These are phyloP conservation scores for Pneumocystis carinii DNA, from an alignment of 1,139 yeast species.

Conservation along the genomic window DNA sequence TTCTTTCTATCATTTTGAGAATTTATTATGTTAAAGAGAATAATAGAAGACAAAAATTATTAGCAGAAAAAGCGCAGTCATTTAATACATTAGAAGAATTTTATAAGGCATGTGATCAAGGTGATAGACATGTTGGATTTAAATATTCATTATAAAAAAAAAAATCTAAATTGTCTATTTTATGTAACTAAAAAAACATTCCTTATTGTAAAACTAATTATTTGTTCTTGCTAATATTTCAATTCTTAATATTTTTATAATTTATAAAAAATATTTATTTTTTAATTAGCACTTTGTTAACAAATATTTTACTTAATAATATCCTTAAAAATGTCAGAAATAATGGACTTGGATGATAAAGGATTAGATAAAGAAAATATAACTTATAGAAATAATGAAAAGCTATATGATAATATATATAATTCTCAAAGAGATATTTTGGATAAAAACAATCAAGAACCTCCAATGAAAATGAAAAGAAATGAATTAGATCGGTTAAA, in stretches of 20 bases:
- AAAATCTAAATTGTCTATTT: too few relatives aligned
- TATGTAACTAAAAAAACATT: too few relatives aligned
- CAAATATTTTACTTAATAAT: too few relatives aligned
- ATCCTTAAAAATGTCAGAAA: too few relatives aligned
- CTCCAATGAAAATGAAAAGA: not conserved
- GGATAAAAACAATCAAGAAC: not conserved
- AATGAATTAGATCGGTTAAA: not conserved
- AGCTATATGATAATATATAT: not conserved
- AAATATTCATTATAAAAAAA: too few relatives aligned
- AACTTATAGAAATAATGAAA: not conserved
- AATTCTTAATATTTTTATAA: too few relatives aligned
- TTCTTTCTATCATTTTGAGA: not conserved
- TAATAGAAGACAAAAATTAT: not conserved
- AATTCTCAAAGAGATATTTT: not conserved
- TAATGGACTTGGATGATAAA: not conserved
- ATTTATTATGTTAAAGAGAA: not conserved
- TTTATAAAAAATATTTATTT: too few relatives aligned
- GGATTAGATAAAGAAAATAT: not conserved
- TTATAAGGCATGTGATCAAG: not conserved
- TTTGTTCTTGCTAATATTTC: too few relatives aligned
- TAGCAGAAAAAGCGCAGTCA: not conserved
- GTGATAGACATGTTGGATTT: not conserved
- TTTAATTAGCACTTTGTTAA: too few relatives aligned
- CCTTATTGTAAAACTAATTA: not conserved
- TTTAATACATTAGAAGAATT: not conserved